phyloP scores from a whole-genome alignment of 225 moss, liverwort and hornwort genomes.

The Physcomitrium patens region DNA sequence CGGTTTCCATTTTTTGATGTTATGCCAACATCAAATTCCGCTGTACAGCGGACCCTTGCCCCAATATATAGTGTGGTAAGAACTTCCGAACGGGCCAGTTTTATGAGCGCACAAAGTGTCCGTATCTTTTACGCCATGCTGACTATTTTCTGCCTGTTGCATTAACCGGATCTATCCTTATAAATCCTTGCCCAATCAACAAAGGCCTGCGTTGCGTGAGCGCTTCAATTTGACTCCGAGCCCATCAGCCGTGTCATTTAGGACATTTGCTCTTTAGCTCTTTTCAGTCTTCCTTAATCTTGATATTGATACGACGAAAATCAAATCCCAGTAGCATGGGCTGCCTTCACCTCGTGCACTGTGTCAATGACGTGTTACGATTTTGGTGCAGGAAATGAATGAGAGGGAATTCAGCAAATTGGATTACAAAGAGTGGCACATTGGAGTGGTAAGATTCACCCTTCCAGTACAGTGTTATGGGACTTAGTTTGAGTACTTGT shows the following conservation, averaged over 20 bases:
- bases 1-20: constrained; percentile 81
- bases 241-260: no score
- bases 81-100: background rate
- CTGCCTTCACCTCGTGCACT: background rate
- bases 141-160: background rate
- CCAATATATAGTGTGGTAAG: constrained; percentile 90
- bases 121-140: background rate
- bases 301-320: constrained; percentile 1
- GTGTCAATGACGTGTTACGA: background rate
- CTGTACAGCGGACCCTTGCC: constrained; percentile 66
- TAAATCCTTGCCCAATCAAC: no score
- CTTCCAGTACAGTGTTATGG: constrained; percentile 1
- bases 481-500: constrained; percentile 9
- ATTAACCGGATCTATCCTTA: background rate
- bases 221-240: no score
- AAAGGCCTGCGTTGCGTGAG: no score
- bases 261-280: background rate
- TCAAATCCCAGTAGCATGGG: background rate
- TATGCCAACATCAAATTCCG: constrained; percentile 67
- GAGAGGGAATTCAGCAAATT: constrained; percentile 81
- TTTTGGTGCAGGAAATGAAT: constrained; percentile 74
- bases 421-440: constrained; percentile 92
- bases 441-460: constrained; percentile 73
- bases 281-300: background rate
- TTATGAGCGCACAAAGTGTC: background rate